Evolutionary conservation across 768 basidiomycete species (phyloP), one percentile per base, ranked within the genome.

Genomic region (Mycena haematopus): DNA sequence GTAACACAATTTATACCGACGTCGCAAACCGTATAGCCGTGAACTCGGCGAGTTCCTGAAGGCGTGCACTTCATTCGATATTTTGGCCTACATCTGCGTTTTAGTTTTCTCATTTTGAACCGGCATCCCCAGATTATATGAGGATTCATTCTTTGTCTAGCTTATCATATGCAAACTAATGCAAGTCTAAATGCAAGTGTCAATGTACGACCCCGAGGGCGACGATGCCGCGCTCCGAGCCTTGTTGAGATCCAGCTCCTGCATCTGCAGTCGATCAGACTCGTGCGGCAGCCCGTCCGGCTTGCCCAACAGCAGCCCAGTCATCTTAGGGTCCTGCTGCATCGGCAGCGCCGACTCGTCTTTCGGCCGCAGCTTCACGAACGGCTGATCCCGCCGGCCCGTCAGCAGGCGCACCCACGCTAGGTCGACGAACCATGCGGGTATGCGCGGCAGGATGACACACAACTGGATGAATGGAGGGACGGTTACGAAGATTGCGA

Each of bases 401-500:
- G 38, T 60, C 9, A 67, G 3, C 17, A 29, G 52, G 22, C 66
- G 62, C 51, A 67, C 62, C 66, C 66, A 67, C 31, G 58, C n/a
- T n/a, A 67, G 52, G 53, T 67, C 62, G 22, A 54, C 15, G 52
- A 67, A 64, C 66, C 66, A 67, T 6, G 22, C 24, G 7, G 51
- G 56, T 10, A 67, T 11, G 10, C 62, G 55, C n/a, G 62, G 66
- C 25, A 63, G 55, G 24, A 67, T 38, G n/a, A 38, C 6, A 38
- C 45, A 52, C 6, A 67, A 59, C 58, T 57, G 52, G 36, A 63
- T 56, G 50, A 67, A 58, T 13, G 62, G 63, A 13, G 67, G 67
- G 15, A 68, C 46, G 0, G 67, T 68, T 19, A 65, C 63, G 47
- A 68, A 68, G 33, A 68, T 68, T 19, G 67, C 67, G 17, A 68